Conservation (phyloP, 2,329 filamentous ascomycete species). For the Fusarium robinianum region DNA sequence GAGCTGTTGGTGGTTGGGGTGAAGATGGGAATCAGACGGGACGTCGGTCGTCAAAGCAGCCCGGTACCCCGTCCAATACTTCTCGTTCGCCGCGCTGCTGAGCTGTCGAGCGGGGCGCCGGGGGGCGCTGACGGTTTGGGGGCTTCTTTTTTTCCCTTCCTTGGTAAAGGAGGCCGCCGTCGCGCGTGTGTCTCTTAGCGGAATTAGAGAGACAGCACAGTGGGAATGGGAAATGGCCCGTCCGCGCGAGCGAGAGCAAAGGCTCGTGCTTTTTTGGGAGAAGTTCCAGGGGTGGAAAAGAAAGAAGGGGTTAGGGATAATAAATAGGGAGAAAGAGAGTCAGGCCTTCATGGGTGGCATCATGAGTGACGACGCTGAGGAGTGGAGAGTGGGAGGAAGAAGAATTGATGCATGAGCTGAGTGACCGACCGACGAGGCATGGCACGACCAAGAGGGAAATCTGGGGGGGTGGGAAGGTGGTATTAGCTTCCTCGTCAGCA, state of each 20-base stretch:
- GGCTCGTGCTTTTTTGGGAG: constrained; percentile 19
- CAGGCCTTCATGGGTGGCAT: constrained; percentile 30
- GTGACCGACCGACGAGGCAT: constrained; percentile 12
- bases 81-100: constrained; percentile 19
- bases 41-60: no score
- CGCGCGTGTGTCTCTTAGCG: constrained; percentile 12
- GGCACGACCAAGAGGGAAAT: constrained; percentile 23
- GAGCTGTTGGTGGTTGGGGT: constrained; percentile 18
- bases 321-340: constrained; percentile 13
- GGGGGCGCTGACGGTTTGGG: constrained; percentile 17
- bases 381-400: constrained; percentile 10
- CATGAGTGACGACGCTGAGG: constrained; percentile 17
- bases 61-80: no score
- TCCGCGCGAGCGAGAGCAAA: constrained; percentile 21
- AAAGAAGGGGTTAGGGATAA: constrained; percentile 10
- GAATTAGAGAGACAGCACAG: constrained; percentile 20
- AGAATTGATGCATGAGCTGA: constrained; percentile 17
- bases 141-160: no score
- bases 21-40: constrained; percentile 14
- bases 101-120: constrained; percentile 29
- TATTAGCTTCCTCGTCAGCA: no score
- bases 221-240: constrained; percentile 19
- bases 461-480: constrained; percentile 21
- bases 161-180: constrained; percentile 38
- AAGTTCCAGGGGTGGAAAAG: constrained; percentile 2